These are phyloP conservation scores for Diospyros kaki DNA, from an alignment of 148 eudicot genomes.

Conservation along the genomic window DNA sequence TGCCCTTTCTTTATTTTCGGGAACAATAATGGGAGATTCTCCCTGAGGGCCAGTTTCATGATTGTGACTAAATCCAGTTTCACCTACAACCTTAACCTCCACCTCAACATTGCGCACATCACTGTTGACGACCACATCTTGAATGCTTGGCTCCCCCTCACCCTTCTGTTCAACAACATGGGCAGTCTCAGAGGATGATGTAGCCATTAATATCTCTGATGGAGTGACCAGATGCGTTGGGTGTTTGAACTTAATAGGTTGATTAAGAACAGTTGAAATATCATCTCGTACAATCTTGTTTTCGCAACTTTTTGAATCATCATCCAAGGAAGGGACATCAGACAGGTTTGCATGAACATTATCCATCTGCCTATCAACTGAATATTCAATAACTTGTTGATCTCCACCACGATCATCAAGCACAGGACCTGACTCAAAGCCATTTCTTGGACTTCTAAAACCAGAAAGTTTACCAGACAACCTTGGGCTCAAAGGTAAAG, in stretches of 20 bases:
- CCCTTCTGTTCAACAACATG: slow-evolving; percentile 42
- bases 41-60: slow-evolving; percentile 33
- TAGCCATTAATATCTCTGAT: slow-evolving; percentile 79
- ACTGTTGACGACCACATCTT: slow-evolving; percentile 51
- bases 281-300: slow-evolving; percentile 45
- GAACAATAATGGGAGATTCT: slow-evolving; percentile 34
- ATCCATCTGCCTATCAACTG: slow-evolving; percentile 75
- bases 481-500: slow-evolving; percentile 67
- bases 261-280: slow-evolving; percentile 40
- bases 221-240: slow-evolving; percentile 98
- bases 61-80: slow-evolving; percentile 45
- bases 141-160: slow-evolving; percentile 52
- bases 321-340: slow-evolving; percentile 43
- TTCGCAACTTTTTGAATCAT: slow-evolving; percentile 33
- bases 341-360: slow-evolving; percentile 39
- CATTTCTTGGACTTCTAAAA: slow-evolving; percentile 32
- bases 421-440: slow-evolving; percentile 27
- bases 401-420: slow-evolving; percentile 46
- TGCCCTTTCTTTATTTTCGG: slow-evolving; percentile 60
- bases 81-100: slow-evolving; percentile 89
- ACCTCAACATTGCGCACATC: slow-evolving; percentile 55
- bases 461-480: slow-evolving; percentile 54
- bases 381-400: slow-evolving; percentile 47
- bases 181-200: slow-evolving; percentile 57
- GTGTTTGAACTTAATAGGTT: slow-evolving; percentile 62